A percentile compares a stretch with the other conserved stretches of the same genome.
Evolutionary conservation across 164 flowering plant species (phyloP).

Genomic region (Vitis riparia): DNA sequence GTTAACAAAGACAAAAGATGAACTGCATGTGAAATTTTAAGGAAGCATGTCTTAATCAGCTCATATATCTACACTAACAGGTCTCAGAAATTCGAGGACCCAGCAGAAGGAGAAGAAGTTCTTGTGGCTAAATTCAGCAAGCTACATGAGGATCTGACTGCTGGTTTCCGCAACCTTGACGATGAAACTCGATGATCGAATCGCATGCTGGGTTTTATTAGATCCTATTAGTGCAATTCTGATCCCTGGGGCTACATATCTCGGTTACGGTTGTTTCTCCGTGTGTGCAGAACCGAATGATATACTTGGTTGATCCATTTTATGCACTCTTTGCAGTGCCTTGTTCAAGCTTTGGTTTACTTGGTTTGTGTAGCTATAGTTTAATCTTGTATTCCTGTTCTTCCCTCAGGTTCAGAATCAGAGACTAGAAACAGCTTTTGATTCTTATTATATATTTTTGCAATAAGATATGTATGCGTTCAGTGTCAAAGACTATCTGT

Average conservation of each 20-base stretch:
- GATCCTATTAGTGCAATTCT: neutral
- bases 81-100: conserved; percentile 98
- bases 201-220: neutral
- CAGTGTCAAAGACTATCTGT: neutral
- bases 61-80: conserved; percentile 34
- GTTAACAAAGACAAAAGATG: neutral
- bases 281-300: too few relatives aligned
- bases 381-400: neutral
- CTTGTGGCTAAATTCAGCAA: conserved; percentile 81
- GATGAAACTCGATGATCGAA: conserved; percentile 77
- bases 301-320: too few relatives aligned
- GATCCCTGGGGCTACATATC: neutral
- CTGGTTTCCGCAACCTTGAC: conserved; percentile 96
- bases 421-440: neutral
- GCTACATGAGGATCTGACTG: conserved; percentile 82
- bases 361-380: conserved; percentile 10
- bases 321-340: too few relatives aligned
- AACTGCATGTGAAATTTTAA: neutral
- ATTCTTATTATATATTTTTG: conserved; percentile 8
- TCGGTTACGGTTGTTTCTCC: too few relatives aligned
- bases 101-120: conserved; percentile 92
- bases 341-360: neutral
- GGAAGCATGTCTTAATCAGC: neutral
- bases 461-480: conserved; percentile 10
- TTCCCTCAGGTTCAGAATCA: neutral